Conservation (phyloP, 192 early-diverging fungal species). For the Coemansia sp. region DNA sequence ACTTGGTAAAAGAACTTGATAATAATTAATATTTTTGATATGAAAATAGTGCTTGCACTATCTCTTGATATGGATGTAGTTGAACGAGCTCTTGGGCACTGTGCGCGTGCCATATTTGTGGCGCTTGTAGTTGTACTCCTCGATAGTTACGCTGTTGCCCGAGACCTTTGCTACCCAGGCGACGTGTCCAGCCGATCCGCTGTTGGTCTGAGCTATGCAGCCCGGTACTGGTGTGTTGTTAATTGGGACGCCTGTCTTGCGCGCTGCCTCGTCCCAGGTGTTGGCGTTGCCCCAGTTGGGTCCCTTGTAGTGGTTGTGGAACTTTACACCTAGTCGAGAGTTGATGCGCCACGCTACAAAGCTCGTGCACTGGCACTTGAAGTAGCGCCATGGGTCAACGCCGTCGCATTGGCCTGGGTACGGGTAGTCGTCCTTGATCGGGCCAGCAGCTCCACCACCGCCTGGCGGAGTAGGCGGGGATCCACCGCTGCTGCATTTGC, state of each 20-base stretch:
- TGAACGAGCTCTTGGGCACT: constrained; percentile 12
- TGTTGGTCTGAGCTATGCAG: constrained; percentile 36
- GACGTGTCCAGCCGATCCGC: constrained; percentile 27
- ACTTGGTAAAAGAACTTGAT: constrained; percentile 5
- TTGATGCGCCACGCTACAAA: constrained; percentile 55
- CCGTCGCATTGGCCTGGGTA: constrained; percentile 32
- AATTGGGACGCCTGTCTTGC: constrained; percentile 24
- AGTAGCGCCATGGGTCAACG: constrained; percentile 50
- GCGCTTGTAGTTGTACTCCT: not conserved
- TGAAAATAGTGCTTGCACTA: not conserved
- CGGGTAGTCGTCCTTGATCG: constrained; percentile 47
- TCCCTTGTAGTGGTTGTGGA: constrained; percentile 54
- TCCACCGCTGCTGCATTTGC: constrained; percentile 21
- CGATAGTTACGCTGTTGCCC: constrained; percentile 27
- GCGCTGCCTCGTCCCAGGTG: constrained; percentile 39
- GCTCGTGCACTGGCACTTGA: constrained; percentile 43
- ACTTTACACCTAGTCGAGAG: constrained; percentile 40
- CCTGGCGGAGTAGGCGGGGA: constrained; percentile 2
- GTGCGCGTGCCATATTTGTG: constrained; percentile 3
- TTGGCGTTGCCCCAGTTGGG: constrained; percentile 48
- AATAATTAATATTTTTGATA: not conserved
- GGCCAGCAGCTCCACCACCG: constrained; percentile 33
- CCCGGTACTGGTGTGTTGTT: constrained; percentile 16
- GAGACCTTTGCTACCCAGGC: constrained; percentile 37
- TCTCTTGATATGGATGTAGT: constrained; percentile 19